Conservation (phyloP, 2,329 filamentous ascomycete genomes). For the Arthrobotrys sinensis region DNA sequence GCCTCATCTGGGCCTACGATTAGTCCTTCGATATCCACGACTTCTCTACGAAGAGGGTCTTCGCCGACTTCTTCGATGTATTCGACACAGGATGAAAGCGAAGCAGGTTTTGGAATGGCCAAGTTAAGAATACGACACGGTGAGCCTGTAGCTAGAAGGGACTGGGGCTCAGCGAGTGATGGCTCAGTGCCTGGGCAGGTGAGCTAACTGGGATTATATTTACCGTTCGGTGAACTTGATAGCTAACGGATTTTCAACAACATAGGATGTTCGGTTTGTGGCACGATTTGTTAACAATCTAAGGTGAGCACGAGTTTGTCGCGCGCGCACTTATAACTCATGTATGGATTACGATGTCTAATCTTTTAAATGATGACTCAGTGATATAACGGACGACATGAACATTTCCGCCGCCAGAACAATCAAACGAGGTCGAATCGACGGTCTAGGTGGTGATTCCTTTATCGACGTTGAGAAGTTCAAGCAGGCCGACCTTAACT, state of each 20-base stretch:
- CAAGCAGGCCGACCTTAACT: conserved; percentile 65
- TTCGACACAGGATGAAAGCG: conserved; percentile 11
- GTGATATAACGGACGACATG: conserved; percentile 67
- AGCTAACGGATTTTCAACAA: not conserved
- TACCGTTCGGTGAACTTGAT: not conserved
- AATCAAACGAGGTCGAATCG: conserved; percentile 67
- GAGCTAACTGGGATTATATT: not conserved
- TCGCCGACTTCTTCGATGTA: conserved; percentile 6
- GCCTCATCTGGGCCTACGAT: not conserved
- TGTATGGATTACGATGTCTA: conserved; percentile 61
- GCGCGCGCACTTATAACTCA: conserved; percentile 46
- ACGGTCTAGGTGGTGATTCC: conserved; percentile 62
- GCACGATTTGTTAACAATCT: conserved; percentile 46
- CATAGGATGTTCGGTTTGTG: conserved; percentile 42
- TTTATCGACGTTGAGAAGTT: conserved; percentile 62
- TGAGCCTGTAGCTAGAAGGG: conserved; percentile 35
- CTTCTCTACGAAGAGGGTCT: conserved; percentile 23
- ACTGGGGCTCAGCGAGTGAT: conserved; percentile 55
- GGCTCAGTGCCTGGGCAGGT: conserved; percentile 45
- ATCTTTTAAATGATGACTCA: conserved; percentile 63
- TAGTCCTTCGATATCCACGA: conserved; percentile 3
- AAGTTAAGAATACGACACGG: conserved; percentile 53
- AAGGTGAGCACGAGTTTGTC: conserved; percentile 63
- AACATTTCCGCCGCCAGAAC: conserved; percentile 67
- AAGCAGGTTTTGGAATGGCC: conserved; percentile 24